Percentiles rank a stretch among this genome's conserved stretches.
phyloP scores from a whole-genome alignment of 495 filamentous ascomycete species.

The Cladorrhinum samala region DNA sequence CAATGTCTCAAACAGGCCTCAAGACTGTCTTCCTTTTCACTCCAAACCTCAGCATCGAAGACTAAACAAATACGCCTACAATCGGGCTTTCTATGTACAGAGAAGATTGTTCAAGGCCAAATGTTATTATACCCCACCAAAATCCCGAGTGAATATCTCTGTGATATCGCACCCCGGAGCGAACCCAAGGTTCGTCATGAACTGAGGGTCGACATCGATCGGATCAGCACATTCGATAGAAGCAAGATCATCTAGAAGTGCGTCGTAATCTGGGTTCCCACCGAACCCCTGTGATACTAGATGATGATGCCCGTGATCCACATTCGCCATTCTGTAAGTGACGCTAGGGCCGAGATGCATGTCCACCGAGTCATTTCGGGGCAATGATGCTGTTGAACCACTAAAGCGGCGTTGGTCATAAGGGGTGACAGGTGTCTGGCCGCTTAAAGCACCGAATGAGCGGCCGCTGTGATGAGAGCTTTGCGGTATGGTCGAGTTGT shows the following conservation, averaged over 20 bases:
- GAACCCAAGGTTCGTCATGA: constrained; percentile 56
- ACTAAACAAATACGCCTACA: not conserved
- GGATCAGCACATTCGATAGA: constrained; percentile 55
- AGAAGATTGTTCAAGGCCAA: not conserved
- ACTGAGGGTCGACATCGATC: constrained; percentile 33
- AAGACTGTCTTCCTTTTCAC: no score
- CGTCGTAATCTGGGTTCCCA: constrained; percentile 41
- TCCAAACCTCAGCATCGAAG: no score
- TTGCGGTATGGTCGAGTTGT: not conserved
- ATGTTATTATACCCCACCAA: constrained; percentile 2
- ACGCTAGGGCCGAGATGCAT: not conserved
- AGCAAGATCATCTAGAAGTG: constrained; percentile 58
- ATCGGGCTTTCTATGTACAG: not conserved
- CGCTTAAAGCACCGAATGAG: not conserved
- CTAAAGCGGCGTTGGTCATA: not conserved
- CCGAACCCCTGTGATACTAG: constrained; percentile 9
- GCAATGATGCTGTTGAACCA: not conserved
- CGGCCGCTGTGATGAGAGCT: not conserved
- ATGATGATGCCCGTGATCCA: constrained; percentile 14
- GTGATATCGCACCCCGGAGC: constrained; percentile 31
- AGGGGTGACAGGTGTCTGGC: not conserved
- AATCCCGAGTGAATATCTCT: constrained; percentile 21
- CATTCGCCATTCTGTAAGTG: constrained; percentile 9
- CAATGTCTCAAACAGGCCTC: not conserved
- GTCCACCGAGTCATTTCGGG: not conserved